Evolutionary conservation across 176 grass and related monocot species (phyloP), one percentile per base, ranked within the genome.

Genomic region (Avena insularis): DNA sequence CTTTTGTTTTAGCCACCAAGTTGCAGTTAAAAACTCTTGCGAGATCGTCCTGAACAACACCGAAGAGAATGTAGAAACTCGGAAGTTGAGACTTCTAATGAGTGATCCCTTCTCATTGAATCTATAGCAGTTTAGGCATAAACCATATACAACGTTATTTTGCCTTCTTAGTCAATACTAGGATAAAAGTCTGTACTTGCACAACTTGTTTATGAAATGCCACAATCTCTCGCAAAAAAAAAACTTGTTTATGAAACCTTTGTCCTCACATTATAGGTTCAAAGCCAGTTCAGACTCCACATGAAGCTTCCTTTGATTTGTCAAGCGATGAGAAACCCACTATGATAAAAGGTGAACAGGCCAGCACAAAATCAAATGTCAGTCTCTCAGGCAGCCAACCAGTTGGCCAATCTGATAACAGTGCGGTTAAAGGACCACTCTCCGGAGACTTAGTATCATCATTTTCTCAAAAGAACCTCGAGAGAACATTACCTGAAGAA

Each of bases 241-340:
- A 29, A 31, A 66, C 17, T 29, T 29, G 21, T 46, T 50, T 60
- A 65, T 76, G 49, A 35, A 13, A 35, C n/a, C 15, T 5, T 11
- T 53, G 20, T 45, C 20, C 36, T 81, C 20, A 60, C 45, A 73
- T 73, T 71, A 51, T 14, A 84, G 87, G 46, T 53, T 62, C n/a
- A 36, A 9, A 61, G 63, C 12, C 64, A 51, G 54, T 79, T 45
- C 65, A 72, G 27, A 14, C 55, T 84, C 47, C 54, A 54, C 9
- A 61, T 27, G 54, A 27, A 84, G 13, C 81, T 71, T 47, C 62
- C 20, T 57, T 69, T 67, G 71, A 88, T 77, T 67, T 77, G 9
- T 59, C 17, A 17, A 71, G 36, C 68, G 35, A 70, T 70, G 67
- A 9, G 5, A 71, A 83, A 83, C 56, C 36, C 25, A 27, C 73